Percentiles rank a stretch among this genome's conserved stretches.
Conservation (phyloP, 371 early-diverging fungal genomes). For the Syncephalis fuscata region DNA sequence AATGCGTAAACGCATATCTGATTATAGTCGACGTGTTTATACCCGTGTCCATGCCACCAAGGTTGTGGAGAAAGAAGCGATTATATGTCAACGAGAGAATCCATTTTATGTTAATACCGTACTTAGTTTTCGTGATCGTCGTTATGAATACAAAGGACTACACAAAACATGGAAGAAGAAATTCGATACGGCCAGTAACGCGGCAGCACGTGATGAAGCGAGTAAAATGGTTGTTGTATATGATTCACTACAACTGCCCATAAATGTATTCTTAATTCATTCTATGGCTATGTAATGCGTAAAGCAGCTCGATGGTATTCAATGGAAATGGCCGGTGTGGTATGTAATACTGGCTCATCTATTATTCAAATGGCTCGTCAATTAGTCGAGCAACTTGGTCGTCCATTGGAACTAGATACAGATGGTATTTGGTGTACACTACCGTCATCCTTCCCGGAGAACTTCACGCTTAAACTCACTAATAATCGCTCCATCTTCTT, state of each 20-base stretch:
- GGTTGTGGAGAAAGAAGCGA: conserved; percentile 64
- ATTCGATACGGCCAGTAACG: conserved; percentile 57
- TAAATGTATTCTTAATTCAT: conserved; percentile 98
- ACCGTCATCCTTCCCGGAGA: conserved; percentile 88
- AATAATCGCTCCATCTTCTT: conserved; percentile 66
- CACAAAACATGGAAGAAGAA: conserved; percentile 84
- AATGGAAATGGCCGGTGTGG: conserved; percentile 99
- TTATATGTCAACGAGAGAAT: conserved; percentile 97
- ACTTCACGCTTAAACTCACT: conserved; percentile 62
- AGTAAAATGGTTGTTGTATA: conserved; percentile 90
- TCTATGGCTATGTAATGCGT: conserved; percentile 99
- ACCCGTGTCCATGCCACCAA: conserved; percentile 64
- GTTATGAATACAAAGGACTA: conserved; percentile 95
- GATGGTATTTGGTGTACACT: conserved; percentile 99
- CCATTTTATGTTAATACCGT: conserved; percentile 99
- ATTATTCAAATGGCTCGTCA: conserved; percentile 96
- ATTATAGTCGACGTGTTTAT: conserved; percentile 87
- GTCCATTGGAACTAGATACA: conserved; percentile 97
- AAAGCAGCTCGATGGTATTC: conserved; percentile 99
- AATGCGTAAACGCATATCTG: conserved; percentile 66
- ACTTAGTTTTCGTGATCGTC: conserved; percentile 92
- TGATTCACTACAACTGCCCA: conserved; percentile 98
- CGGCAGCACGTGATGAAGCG: conserved; percentile 66
- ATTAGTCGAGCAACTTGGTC: conserved; percentile 88
- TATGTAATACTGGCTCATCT: conserved; percentile 91